A percentile compares a stretch with the other conserved stretches of the same genome.
Evolutionary conservation across 192 early-diverging fungal genomes (phyloP).

Genomic region (Gigaspora rosea): DNA sequence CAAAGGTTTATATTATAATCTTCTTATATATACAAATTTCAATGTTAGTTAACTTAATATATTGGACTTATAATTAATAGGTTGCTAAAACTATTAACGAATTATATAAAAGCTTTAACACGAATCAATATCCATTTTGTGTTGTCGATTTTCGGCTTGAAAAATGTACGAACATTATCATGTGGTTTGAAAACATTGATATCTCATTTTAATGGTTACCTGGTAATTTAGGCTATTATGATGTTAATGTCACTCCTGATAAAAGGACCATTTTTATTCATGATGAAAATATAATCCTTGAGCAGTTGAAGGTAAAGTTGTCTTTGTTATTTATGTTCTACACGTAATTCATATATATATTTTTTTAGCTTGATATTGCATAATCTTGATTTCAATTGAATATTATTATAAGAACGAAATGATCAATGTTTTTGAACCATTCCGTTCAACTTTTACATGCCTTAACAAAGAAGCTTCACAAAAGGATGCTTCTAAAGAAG

Average conservation of each 20-base stretch:
- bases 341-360: not conserved
- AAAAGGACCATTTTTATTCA: slow-evolving; percentile 90
- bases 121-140: slow-evolving; percentile 78
- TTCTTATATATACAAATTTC: not conserved
- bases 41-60: not conserved
- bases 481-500: not conserved
- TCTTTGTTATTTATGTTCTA: not conserved
- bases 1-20: slow-evolving; percentile 55
- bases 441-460: slow-evolving; percentile 51
- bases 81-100: slow-evolving; percentile 80
- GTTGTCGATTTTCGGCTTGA: slow-evolving; percentile 66
- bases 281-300: slow-evolving; percentile 63
- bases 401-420: slow-evolving; percentile 43
- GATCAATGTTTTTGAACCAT: slow-evolving; percentile 55
- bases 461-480: no score
- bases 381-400: no score
- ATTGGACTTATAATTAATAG: slow-evolving; percentile 46
- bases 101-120: slow-evolving; percentile 66
- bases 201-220: not conserved
- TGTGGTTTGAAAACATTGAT: slow-evolving; percentile 10
- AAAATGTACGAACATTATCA: slow-evolving; percentile 39
- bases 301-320: slow-evolving; percentile 46
- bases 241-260: slow-evolving; percentile 95
- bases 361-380: no score
- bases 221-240: slow-evolving; percentile 57